Base-by-base conservation (phyloP, 2,329 filamentous ascomycete species). In the Ambrosiella beaveri region DNA sequence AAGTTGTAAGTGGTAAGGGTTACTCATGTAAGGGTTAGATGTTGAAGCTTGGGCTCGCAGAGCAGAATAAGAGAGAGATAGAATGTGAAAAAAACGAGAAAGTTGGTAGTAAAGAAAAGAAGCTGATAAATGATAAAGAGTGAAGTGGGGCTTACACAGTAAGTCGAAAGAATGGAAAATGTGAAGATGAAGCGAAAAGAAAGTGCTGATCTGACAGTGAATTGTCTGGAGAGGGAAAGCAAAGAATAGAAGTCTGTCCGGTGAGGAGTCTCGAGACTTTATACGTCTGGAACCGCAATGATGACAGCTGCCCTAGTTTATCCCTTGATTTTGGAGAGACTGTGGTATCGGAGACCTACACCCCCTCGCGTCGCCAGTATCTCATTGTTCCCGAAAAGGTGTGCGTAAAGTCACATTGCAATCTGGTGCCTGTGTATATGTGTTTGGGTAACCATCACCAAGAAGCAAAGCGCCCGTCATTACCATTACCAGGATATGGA, bases 131-230 rank as follows among this genome's bases (percentile, higher is more conserved):
- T 15, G 44, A 17, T 13, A 47, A 47, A 19, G 55, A 50, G 38
- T 39, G 45, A 41, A 47, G 19, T 7, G 35, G 39, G 49, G 57
- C 57, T 58, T 58, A 58, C 57, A 58, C 57, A 54, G 57, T 58
- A 58, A 58, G 57, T 54, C 40, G 27, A 17, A 44, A 54, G 50
- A 54, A 58, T 36, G 6, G 39, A 17, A n/a, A 13, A n/a, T n/a
- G 19, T 50, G 9, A 58, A 58, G 15, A 41, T 55, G 47, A 53
- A 53, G 47, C 12, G 27, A 54, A 47, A 39, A 57, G 38, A 54
- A 40, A 54, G 57, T 57, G 49, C 47, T 53, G 8, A 17, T 15
- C 51, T 53, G 51, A 47, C 12, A 11, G 50, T 41, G 39, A 49
- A 41, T 56, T 39, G 47, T 45, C 49, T 58, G 50, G 39, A 51